These are phyloP conservation scores for Penicillium frequentans DNA, from an alignment of 2,329 filamentous ascomycete species.

Conservation along the genomic window DNA sequence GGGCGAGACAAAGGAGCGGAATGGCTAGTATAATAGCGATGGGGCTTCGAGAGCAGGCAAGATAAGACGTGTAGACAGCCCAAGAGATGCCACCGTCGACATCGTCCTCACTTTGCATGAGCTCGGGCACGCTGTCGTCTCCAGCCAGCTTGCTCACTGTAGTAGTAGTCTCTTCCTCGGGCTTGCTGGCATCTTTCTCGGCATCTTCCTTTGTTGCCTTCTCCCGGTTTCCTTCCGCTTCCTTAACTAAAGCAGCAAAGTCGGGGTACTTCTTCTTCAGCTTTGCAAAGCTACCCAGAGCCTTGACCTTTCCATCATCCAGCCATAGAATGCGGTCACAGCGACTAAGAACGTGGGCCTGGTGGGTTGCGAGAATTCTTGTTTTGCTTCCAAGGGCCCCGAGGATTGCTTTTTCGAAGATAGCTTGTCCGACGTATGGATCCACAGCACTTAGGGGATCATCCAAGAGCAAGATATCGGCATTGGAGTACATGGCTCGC, in stretches of 20 bases:
- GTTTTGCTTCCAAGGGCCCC: not conserved
- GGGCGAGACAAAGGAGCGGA: not conserved
- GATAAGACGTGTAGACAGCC: not conserved
- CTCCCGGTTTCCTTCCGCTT: not conserved
- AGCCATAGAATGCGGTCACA: constrained; percentile 1
- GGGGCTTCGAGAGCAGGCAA: not conserved
- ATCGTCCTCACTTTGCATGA: not conserved
- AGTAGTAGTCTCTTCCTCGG: not conserved
- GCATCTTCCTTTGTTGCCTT: not conserved
- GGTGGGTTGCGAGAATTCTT: not conserved
- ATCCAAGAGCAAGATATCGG: constrained; percentile 6
- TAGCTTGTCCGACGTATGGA: not conserved
- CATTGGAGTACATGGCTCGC: constrained; percentile 8
- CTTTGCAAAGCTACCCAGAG: not conserved
- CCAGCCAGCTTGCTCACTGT: not conserved
- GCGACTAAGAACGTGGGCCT: not conserved
- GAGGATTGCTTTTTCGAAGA: constrained; percentile 1
- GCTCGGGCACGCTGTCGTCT: not conserved
- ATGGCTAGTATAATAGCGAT: not conserved
- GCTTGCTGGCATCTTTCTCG: not conserved
- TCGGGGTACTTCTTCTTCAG: not conserved
- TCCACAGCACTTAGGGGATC: constrained; percentile 8
- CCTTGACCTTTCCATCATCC: not conserved
- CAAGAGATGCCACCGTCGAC: not conserved
- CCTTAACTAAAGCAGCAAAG: not conserved